Base-by-base conservation (phyloP, 371 early-diverging fungal genomes). In the Capillidium rhysosporum region DNA sequence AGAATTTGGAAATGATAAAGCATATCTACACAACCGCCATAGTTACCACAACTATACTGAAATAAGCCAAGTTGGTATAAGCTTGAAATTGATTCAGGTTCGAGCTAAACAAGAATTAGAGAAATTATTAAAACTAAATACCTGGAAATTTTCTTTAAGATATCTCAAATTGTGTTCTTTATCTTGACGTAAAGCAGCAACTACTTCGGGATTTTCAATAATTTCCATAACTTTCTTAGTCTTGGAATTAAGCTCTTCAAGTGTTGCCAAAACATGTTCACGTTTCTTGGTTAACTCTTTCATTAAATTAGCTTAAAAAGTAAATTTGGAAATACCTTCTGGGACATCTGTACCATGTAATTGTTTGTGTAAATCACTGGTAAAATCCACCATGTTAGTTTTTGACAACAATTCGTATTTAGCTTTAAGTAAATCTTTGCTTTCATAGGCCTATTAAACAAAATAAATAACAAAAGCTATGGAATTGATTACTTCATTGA, bases 301-400 rank as follows among this genome's bases (percentile, higher is more conserved):
- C 16, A 25, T 51, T 5, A 25, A 25, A 9, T 26, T 47, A 43
- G 43, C 16, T 43, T 18, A 43, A 16, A 40, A 28, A n/a, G 10
- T 39, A 31, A 16, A 8, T 21, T 7, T 39, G 25, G 26, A 45
- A 26, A 55, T 67, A 77, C 82, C 69, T 55, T 72, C 71, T 56
- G 86, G 80, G 26, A 69, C 67, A 57, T 78, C 69, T 14, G 72
- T 71, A 46, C 72, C 69, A 63, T 87, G 69, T 52, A 90, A 71
- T 63, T 84, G 72, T 66, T 81, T 72, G 69, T 88, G 82, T 46
- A 90, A 71, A 55, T 76, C 72, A 58, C 79, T 72, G 45, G 86
- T 77, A 65, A 83, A 87, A 68, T 90, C 92, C 52, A 89, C 82
- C 93, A 93, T 92, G 74, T 86, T 82, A 54, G 93, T 89, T 63